phyloP scores from a whole-genome alignment of 352 stramenopile species.

The Pilasporangium apinafurcum region DNA sequence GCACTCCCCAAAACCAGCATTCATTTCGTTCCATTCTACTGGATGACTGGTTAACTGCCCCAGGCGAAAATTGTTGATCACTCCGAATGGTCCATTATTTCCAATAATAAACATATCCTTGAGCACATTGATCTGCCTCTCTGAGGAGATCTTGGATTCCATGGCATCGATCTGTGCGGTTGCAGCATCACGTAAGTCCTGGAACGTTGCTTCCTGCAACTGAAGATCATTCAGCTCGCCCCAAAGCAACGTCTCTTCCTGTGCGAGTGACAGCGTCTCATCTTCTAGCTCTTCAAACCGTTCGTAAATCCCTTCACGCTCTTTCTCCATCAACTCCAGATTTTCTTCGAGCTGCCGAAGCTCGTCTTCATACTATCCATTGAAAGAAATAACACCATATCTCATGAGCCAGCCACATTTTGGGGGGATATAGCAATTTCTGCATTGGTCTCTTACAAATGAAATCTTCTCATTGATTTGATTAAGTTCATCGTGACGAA shows the following conservation, averaged over 20 bases:
- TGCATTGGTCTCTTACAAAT: conserved; percentile 58
- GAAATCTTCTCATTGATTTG: conserved; percentile 67
- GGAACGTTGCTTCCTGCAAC: conserved; percentile 37
- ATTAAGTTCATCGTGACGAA: conserved; percentile 51
- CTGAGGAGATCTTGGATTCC: conserved; percentile 30
- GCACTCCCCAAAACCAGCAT: conserved; percentile 70
- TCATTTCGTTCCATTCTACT: conserved; percentile 88
- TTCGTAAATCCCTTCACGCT: conserved; percentile 39
- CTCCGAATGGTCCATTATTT: conserved; percentile 66
- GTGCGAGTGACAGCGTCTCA: conserved; percentile 33
- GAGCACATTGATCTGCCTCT: conserved; percentile 55
- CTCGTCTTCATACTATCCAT: conserved; percentile 75
- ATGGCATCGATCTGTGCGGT: conserved; percentile 49
- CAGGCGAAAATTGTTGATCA: conserved; percentile 82
- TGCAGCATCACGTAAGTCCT: conserved; percentile 47
- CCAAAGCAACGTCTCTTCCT: conserved; percentile 59
- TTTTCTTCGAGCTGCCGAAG: conserved; percentile 48
- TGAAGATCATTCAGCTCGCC: conserved; percentile 43
- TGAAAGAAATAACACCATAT: too few species aligned
- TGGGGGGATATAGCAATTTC: too few species aligned
- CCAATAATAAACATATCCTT: conserved; percentile 76
- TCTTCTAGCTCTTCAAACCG: conserved; percentile 42
- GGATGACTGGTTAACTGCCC: conserved; percentile 45
- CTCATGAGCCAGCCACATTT: too few species aligned
- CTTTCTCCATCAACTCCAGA: conserved; percentile 62